These are phyloP conservation scores for Psilocybe azurescens DNA, from an alignment of 768 basidiomycete genomes.

Conservation along the genomic window DNA sequence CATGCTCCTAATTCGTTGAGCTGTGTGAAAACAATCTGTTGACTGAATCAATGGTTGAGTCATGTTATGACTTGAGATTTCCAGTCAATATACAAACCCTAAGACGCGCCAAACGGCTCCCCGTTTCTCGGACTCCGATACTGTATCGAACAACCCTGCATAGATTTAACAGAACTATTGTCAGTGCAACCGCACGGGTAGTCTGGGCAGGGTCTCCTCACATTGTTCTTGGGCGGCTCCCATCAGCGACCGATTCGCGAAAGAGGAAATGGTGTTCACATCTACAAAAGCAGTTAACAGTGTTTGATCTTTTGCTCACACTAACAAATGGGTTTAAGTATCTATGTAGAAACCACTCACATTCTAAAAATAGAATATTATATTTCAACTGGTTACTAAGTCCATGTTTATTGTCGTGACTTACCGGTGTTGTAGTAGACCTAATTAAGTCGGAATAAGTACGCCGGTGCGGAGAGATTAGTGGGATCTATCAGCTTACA, in stretches of 20 bases:
- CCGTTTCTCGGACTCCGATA: constrained; percentile 48
- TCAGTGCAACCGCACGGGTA: background rate
- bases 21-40: constrained; percentile 63
- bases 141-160: constrained; percentile 53
- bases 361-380: constrained; percentile 15
- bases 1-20: constrained; percentile 43
- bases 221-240: constrained; percentile 60
- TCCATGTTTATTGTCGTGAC: background rate
- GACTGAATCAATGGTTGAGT: constrained; percentile 32
- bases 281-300: constrained; percentile 31
- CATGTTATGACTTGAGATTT: background rate
- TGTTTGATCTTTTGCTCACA: background rate
- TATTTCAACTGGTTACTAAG: background rate
- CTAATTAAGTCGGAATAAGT: constrained; percentile 26
- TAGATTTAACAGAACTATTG: background rate
- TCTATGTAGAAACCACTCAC: constrained; percentile 7
- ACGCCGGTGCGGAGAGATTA: background rate
- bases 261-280: constrained; percentile 47
- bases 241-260: constrained; percentile 56
- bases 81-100: constrained; percentile 36
- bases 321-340: background rate
- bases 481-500: constrained; percentile 29
- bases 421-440: constrained; percentile 56
- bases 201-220: constrained; percentile 24
- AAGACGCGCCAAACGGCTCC: constrained; percentile 61